Evolutionary conservation across 129 eudicot species (phyloP).

Genomic region (Solidago caesia): DNA sequence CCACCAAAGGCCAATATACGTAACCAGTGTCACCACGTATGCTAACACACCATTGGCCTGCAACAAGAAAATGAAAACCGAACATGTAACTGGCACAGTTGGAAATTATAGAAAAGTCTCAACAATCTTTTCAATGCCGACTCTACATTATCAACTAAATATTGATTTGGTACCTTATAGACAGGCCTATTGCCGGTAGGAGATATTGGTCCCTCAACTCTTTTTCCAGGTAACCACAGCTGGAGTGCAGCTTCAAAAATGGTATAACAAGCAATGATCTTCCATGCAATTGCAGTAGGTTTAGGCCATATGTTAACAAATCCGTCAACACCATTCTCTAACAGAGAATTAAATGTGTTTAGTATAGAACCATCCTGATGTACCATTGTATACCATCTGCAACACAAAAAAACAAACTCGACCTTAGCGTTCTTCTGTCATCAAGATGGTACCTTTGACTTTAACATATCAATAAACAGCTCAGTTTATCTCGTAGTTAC

Average conservation of each 20-base stretch:
- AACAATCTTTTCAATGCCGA: background rate
- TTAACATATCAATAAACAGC: background rate
- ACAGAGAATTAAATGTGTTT: slow-evolving; percentile 54
- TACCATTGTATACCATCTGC: slow-evolving; percentile 99
- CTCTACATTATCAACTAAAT: background rate
- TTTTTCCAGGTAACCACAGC: slow-evolving; percentile 77
- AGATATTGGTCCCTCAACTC: slow-evolving; percentile 89
- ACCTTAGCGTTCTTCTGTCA: slow-evolving; percentile 4
- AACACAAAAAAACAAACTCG: slow-evolving; percentile 13
- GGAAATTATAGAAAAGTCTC: background rate
- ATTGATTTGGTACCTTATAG: slow-evolving; percentile 59
- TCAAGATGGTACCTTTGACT: background rate
- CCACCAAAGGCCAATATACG: slow-evolving; percentile 95
- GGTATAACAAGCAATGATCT: slow-evolving; percentile 76
- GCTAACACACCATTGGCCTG: slow-evolving; percentile 95
- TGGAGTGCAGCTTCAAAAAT: slow-evolving; percentile 94
- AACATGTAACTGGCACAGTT: background rate
- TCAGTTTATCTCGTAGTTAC: background rate
- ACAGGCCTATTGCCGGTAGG: slow-evolving; percentile 90
- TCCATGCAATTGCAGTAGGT: slow-evolving; percentile 75
- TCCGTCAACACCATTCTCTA: slow-evolving; percentile 64
- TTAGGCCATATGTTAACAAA: slow-evolving; percentile 85
- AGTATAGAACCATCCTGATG: slow-evolving; percentile 88
- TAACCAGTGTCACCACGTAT: slow-evolving; percentile 73
- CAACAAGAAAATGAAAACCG: slow-evolving; percentile 30